These are phyloP conservation scores for Suhomyces terraborum DNA, from an alignment of 1,139 yeast genomes.

Conservation along the genomic window DNA sequence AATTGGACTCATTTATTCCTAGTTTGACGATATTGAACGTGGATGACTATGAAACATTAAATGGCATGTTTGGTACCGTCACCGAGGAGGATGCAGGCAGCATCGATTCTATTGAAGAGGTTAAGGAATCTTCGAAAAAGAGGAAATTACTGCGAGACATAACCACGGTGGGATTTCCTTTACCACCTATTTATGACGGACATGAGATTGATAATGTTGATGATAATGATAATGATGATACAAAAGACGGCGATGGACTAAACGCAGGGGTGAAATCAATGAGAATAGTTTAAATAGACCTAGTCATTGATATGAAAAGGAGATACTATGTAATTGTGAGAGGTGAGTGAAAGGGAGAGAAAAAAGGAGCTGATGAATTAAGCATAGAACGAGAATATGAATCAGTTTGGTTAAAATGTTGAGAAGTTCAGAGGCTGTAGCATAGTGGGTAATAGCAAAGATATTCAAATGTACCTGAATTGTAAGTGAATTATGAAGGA, in stretches of 20 bases:
- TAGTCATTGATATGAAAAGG: too few species aligned
- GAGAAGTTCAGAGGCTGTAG: too few species aligned
- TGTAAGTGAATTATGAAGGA: too few species aligned
- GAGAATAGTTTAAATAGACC: slow-evolving; percentile 4
- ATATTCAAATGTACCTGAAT: too few species aligned
- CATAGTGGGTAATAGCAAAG: too few species aligned
- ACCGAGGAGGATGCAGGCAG: slow-evolving; percentile 4
- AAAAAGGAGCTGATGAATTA: too few species aligned
- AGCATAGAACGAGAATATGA: too few species aligned
- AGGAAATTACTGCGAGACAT: slow-evolving; percentile 8
- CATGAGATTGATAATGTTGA: slow-evolving; percentile 4
- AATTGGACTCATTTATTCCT: slow-evolving; percentile 14
- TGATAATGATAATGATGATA: slow-evolving; percentile 8
- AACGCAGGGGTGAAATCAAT: slow-evolving; percentile 11
- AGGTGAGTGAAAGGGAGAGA: too few species aligned
- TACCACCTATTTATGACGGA: background rate
- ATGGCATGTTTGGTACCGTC: slow-evolving; percentile 15
- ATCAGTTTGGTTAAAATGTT: too few species aligned
- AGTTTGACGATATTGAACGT: slow-evolving; percentile 12
- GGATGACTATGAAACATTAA: slow-evolving; percentile 15
- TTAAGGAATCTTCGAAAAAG: slow-evolving; percentile 7
- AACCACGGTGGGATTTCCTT: background rate
- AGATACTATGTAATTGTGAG: too few species aligned
- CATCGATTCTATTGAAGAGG: slow-evolving; percentile 2
- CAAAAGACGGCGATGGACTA: slow-evolving; percentile 7